phyloP scores from a whole-genome alignment of 1,284 basidiomycete genomes.

The Exobasidium cylindrosporum region DNA sequence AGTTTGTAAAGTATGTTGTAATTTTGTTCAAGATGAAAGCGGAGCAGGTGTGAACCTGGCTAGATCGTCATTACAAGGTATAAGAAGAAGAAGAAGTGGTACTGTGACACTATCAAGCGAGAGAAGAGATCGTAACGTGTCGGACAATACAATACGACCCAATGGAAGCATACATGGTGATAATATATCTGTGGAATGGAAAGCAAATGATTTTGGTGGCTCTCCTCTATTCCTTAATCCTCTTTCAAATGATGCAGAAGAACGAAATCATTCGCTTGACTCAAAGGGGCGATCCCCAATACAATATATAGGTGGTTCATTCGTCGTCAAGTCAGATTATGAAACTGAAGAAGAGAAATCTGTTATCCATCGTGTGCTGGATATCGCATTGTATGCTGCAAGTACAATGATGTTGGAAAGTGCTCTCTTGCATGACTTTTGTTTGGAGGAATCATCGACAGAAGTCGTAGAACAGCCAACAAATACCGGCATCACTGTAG shows the following conservation, averaged over 20 bases:
- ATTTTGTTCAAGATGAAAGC: neutral
- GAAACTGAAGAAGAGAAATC: conserved; percentile 19
- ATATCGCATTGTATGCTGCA: conserved; percentile 33
- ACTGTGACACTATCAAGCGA: neutral
- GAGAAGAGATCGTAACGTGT: neutral
- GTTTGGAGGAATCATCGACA: conserved; percentile 3
- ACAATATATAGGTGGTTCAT: conserved; percentile 37
- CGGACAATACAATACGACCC: neutral
- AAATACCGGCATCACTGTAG: neutral
- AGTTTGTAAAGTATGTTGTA: conserved; percentile 8
- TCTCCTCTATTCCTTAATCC: conserved; percentile 26
- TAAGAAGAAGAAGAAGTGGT: conserved; percentile 4
- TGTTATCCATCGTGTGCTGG: conserved; percentile 22
- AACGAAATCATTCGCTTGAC: conserved; percentile 13
- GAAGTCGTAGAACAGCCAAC: neutral
- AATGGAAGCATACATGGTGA: neutral
- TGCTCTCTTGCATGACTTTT: conserved; percentile 34
- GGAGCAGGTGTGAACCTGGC: neutral
- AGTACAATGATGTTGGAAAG: conserved; percentile 45
- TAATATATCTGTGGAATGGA: conserved; percentile 19
- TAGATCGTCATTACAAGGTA: neutral
- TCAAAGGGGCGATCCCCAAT: conserved; percentile 25
- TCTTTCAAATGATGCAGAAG: conserved; percentile 2
- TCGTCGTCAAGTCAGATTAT: conserved; percentile 24
- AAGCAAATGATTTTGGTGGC: conserved; percentile 29